These are phyloP conservation scores for Globisporangium spinosum DNA, from an alignment of 352 stramenopile genomes.

Conservation along the genomic window DNA sequence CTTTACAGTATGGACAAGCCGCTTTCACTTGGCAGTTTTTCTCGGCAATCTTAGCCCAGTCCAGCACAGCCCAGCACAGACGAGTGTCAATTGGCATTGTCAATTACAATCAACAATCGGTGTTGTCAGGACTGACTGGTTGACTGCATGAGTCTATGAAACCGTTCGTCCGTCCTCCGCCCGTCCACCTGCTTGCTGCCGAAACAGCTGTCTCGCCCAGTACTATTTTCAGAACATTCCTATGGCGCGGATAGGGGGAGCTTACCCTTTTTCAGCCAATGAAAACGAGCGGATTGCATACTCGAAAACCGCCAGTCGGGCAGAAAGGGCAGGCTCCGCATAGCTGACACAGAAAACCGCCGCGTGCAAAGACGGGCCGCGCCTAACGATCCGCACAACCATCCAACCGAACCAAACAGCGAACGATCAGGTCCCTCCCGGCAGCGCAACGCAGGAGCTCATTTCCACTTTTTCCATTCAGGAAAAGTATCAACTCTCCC, in stretches of 20 bases:
- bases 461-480: constrained; percentile 27
- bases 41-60: neutral
- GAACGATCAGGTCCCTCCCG: neutral
- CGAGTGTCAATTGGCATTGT: neutral
- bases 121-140: neutral
- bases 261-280: neutral
- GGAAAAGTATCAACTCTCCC: constrained; percentile 20
- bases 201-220: constrained; percentile 4
- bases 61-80: neutral
- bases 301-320: constrained; percentile 1
- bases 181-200: constrained; percentile 6
- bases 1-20: neutral
- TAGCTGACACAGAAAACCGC: constrained; percentile 4
- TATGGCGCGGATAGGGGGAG: neutral
- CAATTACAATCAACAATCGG: neutral
- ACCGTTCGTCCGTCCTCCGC: neutral
- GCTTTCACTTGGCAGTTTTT: neutral
- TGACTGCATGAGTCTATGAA: neutral
- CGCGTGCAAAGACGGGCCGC: neutral
- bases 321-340: constrained; percentile 3
- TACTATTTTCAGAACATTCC: constrained; percentile 10
- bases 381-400: constrained; percentile 10
- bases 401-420: neutral
- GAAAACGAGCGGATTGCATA: neutral
- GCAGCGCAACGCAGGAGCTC: constrained; percentile 5